Evolutionary conservation across 2,329 filamentous ascomycete species (phyloP).

Genomic region (Hysterium pulicare): DNA sequence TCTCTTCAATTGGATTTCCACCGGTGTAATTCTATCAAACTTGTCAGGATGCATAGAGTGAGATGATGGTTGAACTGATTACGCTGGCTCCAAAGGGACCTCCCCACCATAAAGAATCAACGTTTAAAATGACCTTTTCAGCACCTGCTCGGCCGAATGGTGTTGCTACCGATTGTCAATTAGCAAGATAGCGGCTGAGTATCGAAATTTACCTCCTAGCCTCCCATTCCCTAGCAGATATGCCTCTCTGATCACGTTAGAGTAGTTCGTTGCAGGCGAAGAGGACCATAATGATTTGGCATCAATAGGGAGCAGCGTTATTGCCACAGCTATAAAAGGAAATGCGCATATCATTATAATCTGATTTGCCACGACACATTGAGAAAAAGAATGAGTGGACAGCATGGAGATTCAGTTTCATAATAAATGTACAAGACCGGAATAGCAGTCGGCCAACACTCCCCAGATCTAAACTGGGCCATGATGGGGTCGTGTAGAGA

Average conservation of each 20-base stretch:
- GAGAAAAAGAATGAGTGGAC: too few species aligned
- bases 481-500: too few species aligned
- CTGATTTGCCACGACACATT: too few species aligned
- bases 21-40: constrained; percentile 42
- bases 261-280: constrained; percentile 12
- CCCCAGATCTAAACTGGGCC: too few species aligned
- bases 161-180: constrained; percentile 30
- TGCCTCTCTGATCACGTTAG: constrained; percentile 20
- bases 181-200: neutral
- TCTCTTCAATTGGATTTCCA: constrained; percentile 43
- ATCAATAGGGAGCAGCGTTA: neutral
- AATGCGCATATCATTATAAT: neutral
- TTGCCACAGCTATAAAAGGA: neutral
- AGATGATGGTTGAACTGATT: constrained; percentile 6
- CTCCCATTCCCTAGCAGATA: constrained; percentile 52
- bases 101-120: constrained; percentile 51
- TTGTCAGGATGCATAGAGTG: too few species aligned
- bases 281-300: constrained; percentile 22
- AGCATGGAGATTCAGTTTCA: too few species aligned
- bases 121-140: constrained; percentile 46
- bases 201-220: constrained; percentile 37
- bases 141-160: constrained; percentile 43
- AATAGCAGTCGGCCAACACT: too few species aligned
- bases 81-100: constrained; percentile 48
- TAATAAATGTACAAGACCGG: too few species aligned